Base-by-base conservation (phyloP, 257 asterid genomes). In the Solanum appendiculatum region DNA sequence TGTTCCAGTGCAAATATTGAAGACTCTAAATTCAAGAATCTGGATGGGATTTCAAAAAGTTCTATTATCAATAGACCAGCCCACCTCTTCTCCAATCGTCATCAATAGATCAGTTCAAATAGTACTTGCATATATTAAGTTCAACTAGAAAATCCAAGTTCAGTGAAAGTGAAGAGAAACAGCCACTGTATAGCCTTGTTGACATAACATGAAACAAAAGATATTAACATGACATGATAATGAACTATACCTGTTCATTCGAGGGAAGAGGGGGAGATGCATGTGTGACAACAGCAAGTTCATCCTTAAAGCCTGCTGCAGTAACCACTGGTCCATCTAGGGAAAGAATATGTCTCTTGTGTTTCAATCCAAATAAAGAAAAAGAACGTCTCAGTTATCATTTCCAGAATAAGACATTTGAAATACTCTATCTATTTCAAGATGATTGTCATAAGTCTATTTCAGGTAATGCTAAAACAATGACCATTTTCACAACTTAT, bases 281-380 rank as follows among this genome's bases (percentile, higher is more conserved):
- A 89, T 96, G 99, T 63, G 95, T 93, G 88, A 97, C 95, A 89
- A 97, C 90, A 54, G 96, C 99, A 88, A 97, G 95, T 91, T 93
- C 95, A 92, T 97, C 98, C 91, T 92, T 93, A 89, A 88, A 88
- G 86, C 99, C 99, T 78, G 90, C 96, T 87, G 98, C 98, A 54
- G 98, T 92, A 82, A 97, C 99, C 91, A 95, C 98, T 51, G 99
- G 97, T 86, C 99, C 99, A 87, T 94, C 97, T 80, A 97, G 98
- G 80, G 98, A 95, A 87, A 96, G 89, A 77, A 95, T 87, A 87
- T 89, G 63, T 86, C 92, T 94, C 99, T 97, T 91, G 60, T 39
- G 87, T 25, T 86, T 86, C 81, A 89, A 51, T 54, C 87, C 82
- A 44, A 66, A 78, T 21, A 83, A 83, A 82, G 89, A 86, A 90